Evolutionary conservation across 2,329 filamentous ascomycete species (phyloP).

Genomic region (Trichoderma citrinoviride): DNA sequence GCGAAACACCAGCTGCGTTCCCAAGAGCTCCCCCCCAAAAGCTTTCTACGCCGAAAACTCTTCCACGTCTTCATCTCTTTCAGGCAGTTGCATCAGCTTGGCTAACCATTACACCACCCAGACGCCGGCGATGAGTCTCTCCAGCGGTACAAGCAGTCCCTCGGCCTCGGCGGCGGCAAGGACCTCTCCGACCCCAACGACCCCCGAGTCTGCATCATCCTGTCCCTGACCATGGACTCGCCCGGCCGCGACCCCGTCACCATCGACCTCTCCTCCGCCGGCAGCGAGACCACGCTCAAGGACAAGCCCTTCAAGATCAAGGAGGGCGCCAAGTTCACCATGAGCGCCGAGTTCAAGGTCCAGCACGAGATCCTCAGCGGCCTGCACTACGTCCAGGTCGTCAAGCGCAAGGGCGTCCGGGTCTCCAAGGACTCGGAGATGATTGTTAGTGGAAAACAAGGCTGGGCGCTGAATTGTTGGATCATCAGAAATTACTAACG

Average conservation of each 20-base stretch:
- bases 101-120: constrained; percentile 31
- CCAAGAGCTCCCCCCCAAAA: background rate
- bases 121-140: constrained; percentile 83
- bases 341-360: constrained; percentile 92
- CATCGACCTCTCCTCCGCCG: constrained; percentile 77
- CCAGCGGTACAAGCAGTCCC: constrained; percentile 94
- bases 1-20: background rate
- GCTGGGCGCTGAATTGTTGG: background rate
- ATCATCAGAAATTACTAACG: constrained; percentile 27
- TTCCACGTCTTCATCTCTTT: background rate
- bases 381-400: constrained; percentile 90
- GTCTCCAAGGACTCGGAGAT: constrained; percentile 96
- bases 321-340: constrained; percentile 89
- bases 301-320: constrained; percentile 96
- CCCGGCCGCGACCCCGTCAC: constrained; percentile 79
- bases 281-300: constrained; percentile 75
- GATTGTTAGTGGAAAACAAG: constrained; percentile 65
- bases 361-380: constrained; percentile 96
- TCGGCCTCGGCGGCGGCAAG: constrained; percentile 75
- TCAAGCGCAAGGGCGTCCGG: constrained; percentile 83
- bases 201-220: constrained; percentile 87
- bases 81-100: background rate
- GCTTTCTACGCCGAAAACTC: background rate
- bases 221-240: constrained; percentile 83
- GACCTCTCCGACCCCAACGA: constrained; percentile 76